Conservation (phyloP, 805 yeast genomes). For the Candida nemodendra region DNA sequence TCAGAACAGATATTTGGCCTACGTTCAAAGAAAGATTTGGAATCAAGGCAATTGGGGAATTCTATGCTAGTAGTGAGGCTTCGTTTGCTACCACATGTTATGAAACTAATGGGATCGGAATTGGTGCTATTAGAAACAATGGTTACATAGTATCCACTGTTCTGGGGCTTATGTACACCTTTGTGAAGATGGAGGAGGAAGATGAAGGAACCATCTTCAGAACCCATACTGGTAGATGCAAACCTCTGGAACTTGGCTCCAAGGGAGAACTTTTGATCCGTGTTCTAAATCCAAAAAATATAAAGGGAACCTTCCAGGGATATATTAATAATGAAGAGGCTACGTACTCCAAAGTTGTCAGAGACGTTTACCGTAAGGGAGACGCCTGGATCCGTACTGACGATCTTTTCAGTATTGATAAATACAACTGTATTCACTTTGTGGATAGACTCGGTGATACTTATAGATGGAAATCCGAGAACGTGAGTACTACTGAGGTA, state of each 20-base stretch:
- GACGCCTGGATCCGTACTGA: constrained; percentile 93
- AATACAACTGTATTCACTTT: constrained; percentile 69
- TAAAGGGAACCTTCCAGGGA: constrained; percentile 84
- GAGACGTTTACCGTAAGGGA: constrained; percentile 76
- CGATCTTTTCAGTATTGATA: constrained; percentile 71
- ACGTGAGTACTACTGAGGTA: constrained; percentile 90
- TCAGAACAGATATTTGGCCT: constrained; percentile 85
- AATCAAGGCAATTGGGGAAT: constrained; percentile 78
- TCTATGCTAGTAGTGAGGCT: constrained; percentile 91
- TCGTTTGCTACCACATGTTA: constrained; percentile 83
- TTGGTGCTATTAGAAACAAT: constrained; percentile 83
- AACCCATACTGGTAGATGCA: constrained; percentile 63
- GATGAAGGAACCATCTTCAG: constrained; percentile 73
- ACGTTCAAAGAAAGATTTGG: constrained; percentile 75
- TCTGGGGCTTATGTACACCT: constrained; percentile 51
- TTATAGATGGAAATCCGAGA: constrained; percentile 95
- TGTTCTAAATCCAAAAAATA: constrained; percentile 57
- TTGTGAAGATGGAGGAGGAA: constrained; percentile 77
- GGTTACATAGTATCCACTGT: constrained; percentile 70
- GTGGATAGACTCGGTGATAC: constrained; percentile 95
- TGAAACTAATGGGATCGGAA: constrained; percentile 59
- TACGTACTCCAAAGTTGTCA: constrained; percentile 69
- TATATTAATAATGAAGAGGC: constrained; percentile 79
- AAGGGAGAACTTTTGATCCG: constrained; percentile 88
- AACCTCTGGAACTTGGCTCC: constrained; percentile 52